Conservation (phyloP, 805 yeast genomes). For the Komagataella populi region DNA sequence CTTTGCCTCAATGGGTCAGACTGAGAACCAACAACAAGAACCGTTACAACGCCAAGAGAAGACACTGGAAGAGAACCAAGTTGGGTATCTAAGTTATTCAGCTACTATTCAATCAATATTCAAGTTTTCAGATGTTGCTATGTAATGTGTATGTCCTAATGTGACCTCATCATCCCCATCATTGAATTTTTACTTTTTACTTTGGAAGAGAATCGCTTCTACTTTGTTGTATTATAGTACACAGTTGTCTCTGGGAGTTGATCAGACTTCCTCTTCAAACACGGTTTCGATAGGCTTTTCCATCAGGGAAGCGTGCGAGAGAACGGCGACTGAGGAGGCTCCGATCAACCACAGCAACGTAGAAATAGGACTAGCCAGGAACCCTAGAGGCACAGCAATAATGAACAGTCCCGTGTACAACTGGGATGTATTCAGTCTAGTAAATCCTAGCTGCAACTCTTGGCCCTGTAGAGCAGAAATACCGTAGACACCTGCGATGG, state of each 20-base stretch:
- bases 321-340: constrained; percentile 73
- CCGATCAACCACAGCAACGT: constrained; percentile 96
- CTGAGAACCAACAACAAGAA: constrained; percentile 94
- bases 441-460: constrained; percentile 68
- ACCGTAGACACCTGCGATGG: constrained; percentile 62
- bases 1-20: constrained; percentile 99
- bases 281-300: constrained; percentile 98
- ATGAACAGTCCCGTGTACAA: constrained; percentile 78
- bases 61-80: constrained; percentile 99
- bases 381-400: constrained; percentile 37
- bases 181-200: not conserved
- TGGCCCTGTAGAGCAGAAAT: constrained; percentile 72
- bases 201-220: not conserved
- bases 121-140: not conserved
- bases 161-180: not conserved
- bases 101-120: not conserved
- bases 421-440: constrained; percentile 67
- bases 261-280: constrained; percentile 58
- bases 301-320: constrained; percentile 86
- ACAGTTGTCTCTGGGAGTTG: not conserved
- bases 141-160: not conserved
- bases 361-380: constrained; percentile 36
- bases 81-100: constrained; percentile 63
- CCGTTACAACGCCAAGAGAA: constrained; percentile 99
- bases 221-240: not conserved